Evolutionary conservation across 2,329 filamentous ascomycete genomes (phyloP), one percentile per base, ranked within the genome.

Genomic region (Delphinella strobiligena): DNA sequence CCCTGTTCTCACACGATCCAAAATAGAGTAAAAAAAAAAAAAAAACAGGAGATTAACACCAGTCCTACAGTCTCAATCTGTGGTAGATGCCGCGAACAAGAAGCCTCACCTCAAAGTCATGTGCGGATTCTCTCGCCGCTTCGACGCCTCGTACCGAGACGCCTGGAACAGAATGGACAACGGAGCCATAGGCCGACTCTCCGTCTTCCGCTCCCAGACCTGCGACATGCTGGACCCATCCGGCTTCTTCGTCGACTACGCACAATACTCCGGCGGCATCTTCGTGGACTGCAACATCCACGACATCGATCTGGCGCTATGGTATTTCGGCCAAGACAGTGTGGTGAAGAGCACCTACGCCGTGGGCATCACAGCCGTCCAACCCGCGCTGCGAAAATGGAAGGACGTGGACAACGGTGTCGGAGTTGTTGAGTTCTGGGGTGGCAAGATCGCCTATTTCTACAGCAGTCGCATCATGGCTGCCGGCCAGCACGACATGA

Each of bases 221-320:
- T 80, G 75, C 58, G 77, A 82, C 59, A 78, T 75, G 54, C 67
- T 74, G 41, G 75, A 80, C 43, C 72, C 75, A 0, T 67, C 66
- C 0, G 77, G 77, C 34, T 82, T 80, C 66, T 82, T 81, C 54
- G 75, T 82, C 40, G 64, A 69, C 16, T 82, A 82, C 57, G 75
- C 78, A 10, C 64, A 75, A 49, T 77, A 72, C 59, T 72, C 65
- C 2, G 78, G 79, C 24, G 78, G 78, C 16, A 80, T 82, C 53
- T 82, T 82, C 49, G 78, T 82, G 42, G 79, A 82, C 62, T 79
- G 74, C 61, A 75, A 72, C 37, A 75, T 82, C 51, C 79, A 82
- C 61, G 79, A 82, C 49, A 82, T 82, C 48, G 75, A 79, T 45
- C 66, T 80, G 2, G 66, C 74, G 0, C 61, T 79, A 2, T 80